Conservation (phyloP, 306 rosid genomes). For the Nissolia schottii region DNA sequence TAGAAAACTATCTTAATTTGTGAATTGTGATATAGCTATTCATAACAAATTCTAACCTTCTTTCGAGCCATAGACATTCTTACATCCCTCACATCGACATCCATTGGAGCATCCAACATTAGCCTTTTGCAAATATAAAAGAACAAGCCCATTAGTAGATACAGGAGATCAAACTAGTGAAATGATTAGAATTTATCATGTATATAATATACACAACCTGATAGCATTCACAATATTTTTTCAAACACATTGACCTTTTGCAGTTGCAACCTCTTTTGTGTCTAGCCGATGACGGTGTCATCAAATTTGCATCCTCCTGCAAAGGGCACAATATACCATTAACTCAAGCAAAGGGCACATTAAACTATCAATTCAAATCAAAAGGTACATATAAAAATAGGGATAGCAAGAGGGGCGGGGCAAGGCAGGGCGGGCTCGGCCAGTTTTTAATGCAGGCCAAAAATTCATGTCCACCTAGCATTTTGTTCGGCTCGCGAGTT, state of each 20-base stretch:
- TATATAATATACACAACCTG: constrained; percentile 44
- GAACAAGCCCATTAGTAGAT: constrained; percentile 1
- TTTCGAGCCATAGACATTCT: constrained; percentile 55
- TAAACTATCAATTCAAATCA: constrained; percentile 15
- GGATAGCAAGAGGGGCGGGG: too few relatives aligned
- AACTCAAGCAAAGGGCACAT: constrained; percentile 17
- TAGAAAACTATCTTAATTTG: background rate
- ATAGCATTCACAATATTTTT: constrained; percentile 81
- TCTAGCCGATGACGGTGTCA: constrained; percentile 58
- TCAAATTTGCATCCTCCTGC: constrained; percentile 45
- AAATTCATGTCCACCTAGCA: too few relatives aligned
- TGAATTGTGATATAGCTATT: background rate
- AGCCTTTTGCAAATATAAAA: constrained; percentile 34
- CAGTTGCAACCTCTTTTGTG: constrained; percentile 81
- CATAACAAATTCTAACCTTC: constrained; percentile 44
- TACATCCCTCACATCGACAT: constrained; percentile 71
- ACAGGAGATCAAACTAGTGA: background rate
- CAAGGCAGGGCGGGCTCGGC: too few relatives aligned
- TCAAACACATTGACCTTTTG: constrained; percentile 65
- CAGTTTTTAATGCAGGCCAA: too few relatives aligned
- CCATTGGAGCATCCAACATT: constrained; percentile 68
- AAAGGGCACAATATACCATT: constrained; percentile 6
- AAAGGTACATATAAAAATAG: background rate
- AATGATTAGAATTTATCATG: constrained; percentile 3
- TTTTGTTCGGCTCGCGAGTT: too few relatives aligned